Conservation (phyloP, 768 basidiomycete species). For the Lentinula edodes region DNA sequence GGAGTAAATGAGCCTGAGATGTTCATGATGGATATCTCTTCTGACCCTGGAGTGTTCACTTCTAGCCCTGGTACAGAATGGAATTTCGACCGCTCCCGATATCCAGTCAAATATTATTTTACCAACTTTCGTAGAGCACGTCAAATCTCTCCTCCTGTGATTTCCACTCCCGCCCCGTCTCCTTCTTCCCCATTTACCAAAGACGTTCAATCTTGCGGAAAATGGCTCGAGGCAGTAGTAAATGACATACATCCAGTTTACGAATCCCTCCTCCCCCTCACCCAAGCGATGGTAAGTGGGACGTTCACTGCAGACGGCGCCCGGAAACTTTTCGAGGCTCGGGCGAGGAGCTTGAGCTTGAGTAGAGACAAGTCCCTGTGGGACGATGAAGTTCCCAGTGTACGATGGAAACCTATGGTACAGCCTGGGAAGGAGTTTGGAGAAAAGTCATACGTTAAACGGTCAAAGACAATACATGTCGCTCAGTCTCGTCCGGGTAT, state of each 20-base stretch:
- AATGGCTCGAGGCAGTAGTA: neutral
- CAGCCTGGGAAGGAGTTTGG: neutral
- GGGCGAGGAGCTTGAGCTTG: neutral
- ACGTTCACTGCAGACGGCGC: constrained; percentile 46
- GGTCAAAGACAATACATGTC: neutral
- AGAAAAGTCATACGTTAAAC: neutral
- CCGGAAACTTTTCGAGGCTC: constrained; percentile 43
- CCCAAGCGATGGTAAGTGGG: constrained; percentile 41
- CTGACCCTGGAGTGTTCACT: constrained; percentile 7
- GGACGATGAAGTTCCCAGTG: neutral
- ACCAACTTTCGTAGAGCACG: constrained; percentile 22
- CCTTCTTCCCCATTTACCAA: constrained; percentile 4
- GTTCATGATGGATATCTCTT: constrained; percentile 14
- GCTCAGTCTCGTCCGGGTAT: neutral
- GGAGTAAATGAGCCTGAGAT: neutral
- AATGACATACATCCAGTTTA: constrained; percentile 10
- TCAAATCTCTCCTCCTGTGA: constrained; percentile 10
- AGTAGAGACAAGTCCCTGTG: neutral
- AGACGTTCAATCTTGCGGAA: neutral
- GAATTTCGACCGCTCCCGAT: constrained; percentile 28
- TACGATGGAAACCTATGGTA: neutral
- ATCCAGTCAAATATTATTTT: constrained; percentile 25
- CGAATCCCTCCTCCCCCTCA: constrained; percentile 40
- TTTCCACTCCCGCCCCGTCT: constrained; percentile 4
- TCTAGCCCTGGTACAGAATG: constrained; percentile 10